These are phyloP conservation scores for Aulographum hederae DNA, from an alignment of 2,329 filamentous ascomycete genomes.

Conservation along the genomic window DNA sequence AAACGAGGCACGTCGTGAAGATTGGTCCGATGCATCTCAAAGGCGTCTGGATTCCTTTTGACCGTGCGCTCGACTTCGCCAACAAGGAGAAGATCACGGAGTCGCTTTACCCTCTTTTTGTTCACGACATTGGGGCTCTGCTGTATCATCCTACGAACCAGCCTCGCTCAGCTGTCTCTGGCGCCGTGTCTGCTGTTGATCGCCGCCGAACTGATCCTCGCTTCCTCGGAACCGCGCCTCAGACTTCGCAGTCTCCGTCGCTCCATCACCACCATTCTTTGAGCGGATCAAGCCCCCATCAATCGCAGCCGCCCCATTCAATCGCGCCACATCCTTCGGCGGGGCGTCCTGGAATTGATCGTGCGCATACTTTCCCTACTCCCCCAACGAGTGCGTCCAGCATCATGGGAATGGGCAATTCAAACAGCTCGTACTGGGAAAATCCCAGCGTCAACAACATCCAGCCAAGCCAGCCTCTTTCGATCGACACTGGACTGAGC, in stretches of 20 bases:
- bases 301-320: constrained; percentile 38
- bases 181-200: constrained; percentile 51
- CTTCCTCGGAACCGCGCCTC: constrained; percentile 27
- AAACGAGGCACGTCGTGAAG: constrained; percentile 90
- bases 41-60: constrained; percentile 96
- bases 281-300: constrained; percentile 43
- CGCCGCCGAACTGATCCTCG: constrained; percentile 42
- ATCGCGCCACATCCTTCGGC: constrained; percentile 39
- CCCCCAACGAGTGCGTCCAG: constrained; percentile 86
- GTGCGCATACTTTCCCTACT: constrained; percentile 84
- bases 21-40: constrained; percentile 99
- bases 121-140: constrained; percentile 87
- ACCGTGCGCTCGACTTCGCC: constrained; percentile 91
- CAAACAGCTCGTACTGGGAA: constrained; percentile 64
- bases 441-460: constrained; percentile 21
- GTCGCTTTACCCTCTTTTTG: constrained; percentile 83
- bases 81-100: constrained; percentile 99
- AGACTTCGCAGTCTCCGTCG: constrained; percentile 37
- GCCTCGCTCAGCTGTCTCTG: constrained; percentile 58
- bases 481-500: constrained; percentile 63
- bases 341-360: constrained; percentile 54
- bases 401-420: constrained; percentile 57
- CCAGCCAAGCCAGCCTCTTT: constrained; percentile 51
- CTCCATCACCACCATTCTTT: constrained; percentile 56
- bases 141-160: constrained; percentile 89